Base-by-base conservation (phyloP, 129 eudicot genomes). In the Erigeron canadensis region DNA sequence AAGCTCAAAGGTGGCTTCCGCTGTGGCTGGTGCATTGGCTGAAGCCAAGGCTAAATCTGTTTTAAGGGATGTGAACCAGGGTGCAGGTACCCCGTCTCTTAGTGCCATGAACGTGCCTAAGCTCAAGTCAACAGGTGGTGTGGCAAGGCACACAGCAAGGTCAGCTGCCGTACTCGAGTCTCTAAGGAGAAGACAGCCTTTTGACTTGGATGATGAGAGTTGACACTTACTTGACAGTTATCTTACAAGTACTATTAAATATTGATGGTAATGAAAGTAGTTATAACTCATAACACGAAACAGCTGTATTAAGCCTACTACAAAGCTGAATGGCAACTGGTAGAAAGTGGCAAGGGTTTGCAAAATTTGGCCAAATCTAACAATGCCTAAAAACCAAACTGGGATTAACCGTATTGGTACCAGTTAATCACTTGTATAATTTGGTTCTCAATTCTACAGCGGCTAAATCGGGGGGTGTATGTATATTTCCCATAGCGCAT, bases 151-250 rank as follows among this genome's bases (percentile, higher is more conserved):
- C 18, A 74, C 58, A 89, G 84, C 55, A 78, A 72, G 63, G 82
- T 64, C 95, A 13, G 71, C 89, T 5, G 85, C 85, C 46, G 88
- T 95, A 22, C 74, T 95, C 0, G 97, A 88, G 74, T 90, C 97
- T 56, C 23, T 90, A 77, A 86, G 97, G 84, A 90, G 89, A 60
- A 80, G 91, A 70, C 99, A 95, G 67, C 72, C 79, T 34, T 95
- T 90, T 63, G 96, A 83, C 19, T 90, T 87, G 73, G 99, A 95
- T 68, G 96, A 95, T n/a, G 96, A 94, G 21, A 66, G 45, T 23
- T 65, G 55, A 55, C 21, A n/a, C n/a, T n/a, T n/a, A n/a, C n/a
- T n/a, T n/a, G n/a, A n/a, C n/a, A n/a, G n/a, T 38, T 42, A 11
- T 38, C 50, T 42, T 50, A 9, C 38, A 73, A 13, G 7, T 10